These are phyloP conservation scores for Graphilbum fragrans DNA, from an alignment of 2,329 filamentous ascomycete genomes.

Conservation along the genomic window DNA sequence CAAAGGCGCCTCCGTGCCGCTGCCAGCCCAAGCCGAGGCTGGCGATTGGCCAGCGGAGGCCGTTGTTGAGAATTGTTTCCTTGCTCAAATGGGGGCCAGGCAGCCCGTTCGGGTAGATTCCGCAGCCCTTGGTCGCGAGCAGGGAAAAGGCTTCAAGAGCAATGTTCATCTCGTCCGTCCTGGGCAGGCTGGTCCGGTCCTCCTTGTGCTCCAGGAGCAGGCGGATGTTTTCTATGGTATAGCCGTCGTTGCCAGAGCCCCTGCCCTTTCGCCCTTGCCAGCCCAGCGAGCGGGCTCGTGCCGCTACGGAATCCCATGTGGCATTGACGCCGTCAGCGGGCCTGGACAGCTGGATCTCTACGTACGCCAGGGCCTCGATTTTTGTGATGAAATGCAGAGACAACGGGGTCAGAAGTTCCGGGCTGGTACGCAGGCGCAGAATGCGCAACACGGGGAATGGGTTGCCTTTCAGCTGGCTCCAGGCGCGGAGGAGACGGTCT, in stretches of 20 bases:
- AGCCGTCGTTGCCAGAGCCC: no score
- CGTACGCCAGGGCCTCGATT: constrained; percentile 32
- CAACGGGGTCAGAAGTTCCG: constrained; percentile 18
- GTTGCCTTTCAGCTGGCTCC: constrained; percentile 23
- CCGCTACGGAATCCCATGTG: background rate
- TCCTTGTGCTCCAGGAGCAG: no score
- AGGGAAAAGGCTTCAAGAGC: no score
- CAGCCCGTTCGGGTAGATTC: no score
- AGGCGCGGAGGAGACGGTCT: constrained; percentile 33
- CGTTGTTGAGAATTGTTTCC: no score
- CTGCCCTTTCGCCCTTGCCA: background rate
- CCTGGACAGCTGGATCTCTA: constrained; percentile 14
- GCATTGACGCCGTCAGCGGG: background rate
- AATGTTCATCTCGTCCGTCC: no score
- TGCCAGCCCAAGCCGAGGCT: background rate
- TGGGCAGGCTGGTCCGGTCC: no score
- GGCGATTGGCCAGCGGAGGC: background rate
- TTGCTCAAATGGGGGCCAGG: no score
- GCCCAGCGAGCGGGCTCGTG: background rate
- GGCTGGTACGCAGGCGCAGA: constrained; percentile 21
- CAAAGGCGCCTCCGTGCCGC: background rate
- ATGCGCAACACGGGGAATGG: constrained; percentile 35
- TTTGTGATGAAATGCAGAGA: constrained; percentile 27
- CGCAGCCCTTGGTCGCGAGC: no score
- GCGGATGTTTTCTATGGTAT: no score